Percentiles rank a stretch among this genome's conserved stretches.
These are phyloP conservation scores for Ceratorhiza oryzae-sativae DNA, from an alignment of 1,284 basidiomycete species.

Conservation along the genomic window DNA sequence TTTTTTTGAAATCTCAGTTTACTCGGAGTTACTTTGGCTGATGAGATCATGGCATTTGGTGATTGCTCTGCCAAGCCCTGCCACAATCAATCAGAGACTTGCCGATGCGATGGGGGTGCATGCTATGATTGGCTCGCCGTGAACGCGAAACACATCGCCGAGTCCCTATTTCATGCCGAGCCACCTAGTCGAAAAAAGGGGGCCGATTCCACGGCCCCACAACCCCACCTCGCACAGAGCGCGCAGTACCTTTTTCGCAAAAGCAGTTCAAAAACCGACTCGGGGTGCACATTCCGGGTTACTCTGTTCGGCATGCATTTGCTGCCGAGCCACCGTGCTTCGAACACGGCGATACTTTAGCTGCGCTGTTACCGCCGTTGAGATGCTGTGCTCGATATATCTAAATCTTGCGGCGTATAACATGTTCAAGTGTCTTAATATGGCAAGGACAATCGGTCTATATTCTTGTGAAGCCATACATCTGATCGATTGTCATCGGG, in stretches of 20 bases:
- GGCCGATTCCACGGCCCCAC: neutral
- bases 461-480: neutral
- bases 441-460: slow-evolving; percentile 10
- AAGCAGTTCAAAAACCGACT: slow-evolving; percentile 1
- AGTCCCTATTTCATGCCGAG: neutral
- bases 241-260: slow-evolving; percentile 9
- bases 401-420: neutral
- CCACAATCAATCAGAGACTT: neutral
- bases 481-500: neutral
- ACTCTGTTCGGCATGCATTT: neutral
- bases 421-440: neutral
- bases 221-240: slow-evolving; percentile 1
- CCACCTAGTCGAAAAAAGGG: neutral
- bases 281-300: neutral
- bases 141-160: neutral
- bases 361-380: neutral
- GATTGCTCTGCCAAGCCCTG: neutral
- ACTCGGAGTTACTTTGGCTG: neutral
- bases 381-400: neutral
- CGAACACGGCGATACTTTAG: neutral
- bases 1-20: neutral
- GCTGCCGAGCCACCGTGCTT: neutral
- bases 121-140: neutral
- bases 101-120: neutral
- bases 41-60: neutral